Base-by-base conservation (phyloP, 2,329 filamentous ascomycete species). In the Aspergillus chevalieri region DNA sequence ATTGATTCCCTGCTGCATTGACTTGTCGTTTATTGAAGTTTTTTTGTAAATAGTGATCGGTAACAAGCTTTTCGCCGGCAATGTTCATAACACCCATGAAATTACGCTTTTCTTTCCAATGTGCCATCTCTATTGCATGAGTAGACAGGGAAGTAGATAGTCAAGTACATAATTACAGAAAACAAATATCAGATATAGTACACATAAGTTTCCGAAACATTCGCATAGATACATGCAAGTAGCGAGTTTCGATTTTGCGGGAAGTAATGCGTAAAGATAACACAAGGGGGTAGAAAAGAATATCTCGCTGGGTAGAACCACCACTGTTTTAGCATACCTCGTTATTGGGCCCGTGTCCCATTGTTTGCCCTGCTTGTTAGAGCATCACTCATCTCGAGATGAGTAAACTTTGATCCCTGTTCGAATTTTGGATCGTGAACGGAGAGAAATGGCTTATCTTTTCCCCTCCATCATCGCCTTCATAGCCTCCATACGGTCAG, bases 401-500 rank as follows among this genome's bases (percentile, higher is more conserved):
- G 36, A 39, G 17, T 14, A n/a, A 10, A 15, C 14, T 19, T 38
- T 3, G 36, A 39, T 17, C 3, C 17, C 14, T 17, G 7, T 19
- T 15, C n/a, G n/a, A 7, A 39, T 39, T 30, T 12, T 1, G 9
- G 10, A 30, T 12, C 36, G 4, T 10, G 15, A 39, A 44, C 14
- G 14, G n/a, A 44, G 7, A 9, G 6, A 28, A 15, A 26, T 6
- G 26, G 22, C 10, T 47, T 55, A 45, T 30, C 14, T 56, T 42
- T 52, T 52, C 26, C 51, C 50, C 12, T 43, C 41, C 49, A 60
- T 55, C 21, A 47, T 28, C 6, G 58, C 57, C 54, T 58, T 62
- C 57, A 70, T 62, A 33, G 60, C 59, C 7, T 65, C 56, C 36
- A 72, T 47, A 30, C 69, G 63, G 24, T 73, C 70, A 38, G 62